Evolutionary conservation across 148 eudicot species (phyloP), one percentile per base, ranked within the genome.

Genomic region (Silene uniflora): DNA sequence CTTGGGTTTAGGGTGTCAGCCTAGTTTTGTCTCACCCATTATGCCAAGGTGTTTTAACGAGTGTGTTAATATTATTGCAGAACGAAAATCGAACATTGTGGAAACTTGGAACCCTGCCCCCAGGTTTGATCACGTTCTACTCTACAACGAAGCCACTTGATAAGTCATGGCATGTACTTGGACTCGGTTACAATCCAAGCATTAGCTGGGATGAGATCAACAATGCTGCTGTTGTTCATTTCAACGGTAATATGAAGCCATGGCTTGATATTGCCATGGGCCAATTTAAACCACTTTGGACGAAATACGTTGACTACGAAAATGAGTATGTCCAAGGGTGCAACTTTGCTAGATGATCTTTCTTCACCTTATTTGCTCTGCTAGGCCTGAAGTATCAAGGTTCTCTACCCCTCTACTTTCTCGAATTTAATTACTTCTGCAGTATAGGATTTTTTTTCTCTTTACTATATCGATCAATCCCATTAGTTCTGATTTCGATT

Each of bases 141-240:
- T 86, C 98, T 59, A 93, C 98, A 46, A 93, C 98, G 29, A 93
- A 93, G 85, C 98, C 98, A 21, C 90, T 93, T 10, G 91, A 93
- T 78, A 93, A 93, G 78, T 90, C 96, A 49, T 93, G 98, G 98
- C 98, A 93, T 84, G 98, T 93, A 60, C 84, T 91, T 72, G 98
- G 98, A 69, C 98, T 93, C 72, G 98, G 98, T 39, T 93, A 93
- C 73, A 93, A 93, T 83, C 96, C 96, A 70, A 88, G 91, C 84
- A 92, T 90, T 70, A 90, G 90, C 82, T 78, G 83, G 85, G 96
- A 90, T 46, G 98, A 92, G 85, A 92, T 90, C 73, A 79, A 79
- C 18, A 91, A 91, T 76, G 98, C 98, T 73, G 93, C 98, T 63
- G 98, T 93, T 49, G 95, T 93, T 67, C 98, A 93, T 77, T 93